Evolutionary conservation across 2,329 filamentous ascomycete species (phyloP), one percentile per base, ranked within the genome.

Genomic region (Nemania sp.): DNA sequence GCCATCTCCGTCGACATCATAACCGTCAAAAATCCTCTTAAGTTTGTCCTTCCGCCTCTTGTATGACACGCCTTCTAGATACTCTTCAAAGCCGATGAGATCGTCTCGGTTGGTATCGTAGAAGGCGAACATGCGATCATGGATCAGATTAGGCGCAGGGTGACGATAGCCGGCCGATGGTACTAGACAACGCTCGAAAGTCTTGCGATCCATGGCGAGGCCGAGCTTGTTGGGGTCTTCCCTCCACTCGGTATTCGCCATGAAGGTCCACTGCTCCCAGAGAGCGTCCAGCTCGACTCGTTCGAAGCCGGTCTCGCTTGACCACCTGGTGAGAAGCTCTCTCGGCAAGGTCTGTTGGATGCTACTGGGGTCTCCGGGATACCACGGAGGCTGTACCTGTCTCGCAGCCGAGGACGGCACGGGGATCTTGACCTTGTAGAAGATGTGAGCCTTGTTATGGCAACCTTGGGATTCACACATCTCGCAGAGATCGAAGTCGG

Each of bases 251-350:
- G 88, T 89, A 67, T 90, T 94, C 43, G 94, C 94, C 76, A 97
- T 88, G 73, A 93, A 97, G 5, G 91, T 93, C 84, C 96, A 99
- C 72, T 98, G 94, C 71, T 98, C 94, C 89, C 93, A 98, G 43
- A 96, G 86, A 6, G 93, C 94, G 76, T 98, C 94, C 5, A 99
- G 80, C 74, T 96, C 92, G 1, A 92, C 89, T 29, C 90, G 85
- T 71, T 97, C 92, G 75, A 96, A 91, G 17, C 87, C 87, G 0
- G 90, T 92, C 63, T 91, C 88, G 56, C 82, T 82, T 32, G 86
- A 86, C 56, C 93, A 81, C 60, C 87, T 87, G 54, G 87, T 84
- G 54, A 91, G 88, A 39, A 95, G 77, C 1, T 80, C 74, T 25
- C 86, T 83, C 0, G 88, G 85, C n/a, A 98, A 80, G 46, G 80